These are phyloP conservation scores for Uromyces viciae-fabae DNA, from an alignment of 1,284 basidiomycete species.

Conservation along the genomic window DNA sequence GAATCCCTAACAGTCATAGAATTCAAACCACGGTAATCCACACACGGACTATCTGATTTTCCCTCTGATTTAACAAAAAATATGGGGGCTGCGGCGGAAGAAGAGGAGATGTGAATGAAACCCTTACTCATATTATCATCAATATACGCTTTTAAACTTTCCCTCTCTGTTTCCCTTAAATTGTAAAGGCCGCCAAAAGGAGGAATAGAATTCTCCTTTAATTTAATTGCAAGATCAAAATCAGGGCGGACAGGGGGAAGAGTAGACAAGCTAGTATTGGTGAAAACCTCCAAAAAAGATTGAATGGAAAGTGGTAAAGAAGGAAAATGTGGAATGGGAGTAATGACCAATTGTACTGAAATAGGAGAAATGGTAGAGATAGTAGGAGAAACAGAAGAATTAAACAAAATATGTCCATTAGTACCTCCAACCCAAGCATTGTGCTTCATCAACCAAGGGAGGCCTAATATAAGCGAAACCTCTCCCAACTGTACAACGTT, in stretches of 20 bases:
- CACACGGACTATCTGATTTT: conserved; percentile 13
- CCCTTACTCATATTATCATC: conserved; percentile 4
- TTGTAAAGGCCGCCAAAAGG: not conserved
- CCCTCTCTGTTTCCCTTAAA: not conserved
- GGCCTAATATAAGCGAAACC: not conserved
- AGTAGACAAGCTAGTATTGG: not conserved
- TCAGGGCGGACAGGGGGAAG: not conserved
- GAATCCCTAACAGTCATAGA: conserved; percentile 8
- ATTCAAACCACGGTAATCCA: conserved; percentile 1
- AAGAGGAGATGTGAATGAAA: conserved; percentile 13
- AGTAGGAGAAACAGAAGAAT: not conserved
- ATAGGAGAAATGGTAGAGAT: not conserved
- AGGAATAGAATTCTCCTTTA: not conserved
- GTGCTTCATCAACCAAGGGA: too few relatives aligned
- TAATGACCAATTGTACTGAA: not conserved
- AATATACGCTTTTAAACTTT: not conserved
- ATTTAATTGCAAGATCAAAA: conserved; percentile 8
- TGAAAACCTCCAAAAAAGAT: not conserved
- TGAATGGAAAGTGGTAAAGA: not conserved
- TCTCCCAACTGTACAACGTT: not conserved
- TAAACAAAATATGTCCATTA: not conserved
- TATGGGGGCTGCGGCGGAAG: conserved; percentile 11
- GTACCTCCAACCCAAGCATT: too few relatives aligned
- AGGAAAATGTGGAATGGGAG: not conserved
- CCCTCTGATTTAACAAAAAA: conserved; percentile 39